Base-by-base conservation (phyloP, 495 filamentous ascomycete species). In the Trichoderma reesei region DNA sequence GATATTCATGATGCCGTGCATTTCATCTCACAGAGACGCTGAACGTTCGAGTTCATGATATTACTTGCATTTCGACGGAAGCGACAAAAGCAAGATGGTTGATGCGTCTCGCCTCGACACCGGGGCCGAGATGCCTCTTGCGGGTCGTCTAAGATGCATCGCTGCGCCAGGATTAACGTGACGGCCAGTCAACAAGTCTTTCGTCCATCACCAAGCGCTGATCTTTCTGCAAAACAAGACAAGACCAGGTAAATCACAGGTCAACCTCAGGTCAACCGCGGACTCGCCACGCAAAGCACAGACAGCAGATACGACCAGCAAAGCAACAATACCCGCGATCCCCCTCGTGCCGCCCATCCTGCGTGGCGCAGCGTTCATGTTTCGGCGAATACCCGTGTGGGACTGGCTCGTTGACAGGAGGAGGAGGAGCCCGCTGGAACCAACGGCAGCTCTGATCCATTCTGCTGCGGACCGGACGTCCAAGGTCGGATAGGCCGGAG, bases 301-400 rank as follows among this genome's bases (percentile, higher is more conserved):
- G 11, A 11, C 38, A 7, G 38, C 38, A 39, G 26, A 26, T 26
- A 26, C 26, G 26, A 26, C 26, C 26, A 26, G 26, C 26, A 26
- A 26, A 26, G 26, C 26, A 26, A 26, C 26, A 26, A 1, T 0
- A 26, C 26, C 26, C 26, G 26, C 26, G 26, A 26, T 39, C 3
- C 11, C 16, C 20, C n/a, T 48, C 8, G 20, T 56, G 51, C 51
- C 5, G 26, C 31, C 46, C 51, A 18, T n/a, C 31, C 11, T 56
- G 5, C 31, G 51, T 56, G 51, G 51, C 51, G 51, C 51, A 56
- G 51, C 51, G 31, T n/a, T n/a, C n/a, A n/a, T n/a, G n/a, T 56
- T 34, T 56, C 51, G 51, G 51, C 51, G 51, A 34, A 33, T 56
- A 13, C 44, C 44, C 44, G 20, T 18, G 44, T 48, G 44, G 44